Percentiles rank a stretch among this genome's conserved stretches.
Conservation (phyloP, 176 grass and related monocot genomes). For the Rhynchospora breviuscula region DNA sequence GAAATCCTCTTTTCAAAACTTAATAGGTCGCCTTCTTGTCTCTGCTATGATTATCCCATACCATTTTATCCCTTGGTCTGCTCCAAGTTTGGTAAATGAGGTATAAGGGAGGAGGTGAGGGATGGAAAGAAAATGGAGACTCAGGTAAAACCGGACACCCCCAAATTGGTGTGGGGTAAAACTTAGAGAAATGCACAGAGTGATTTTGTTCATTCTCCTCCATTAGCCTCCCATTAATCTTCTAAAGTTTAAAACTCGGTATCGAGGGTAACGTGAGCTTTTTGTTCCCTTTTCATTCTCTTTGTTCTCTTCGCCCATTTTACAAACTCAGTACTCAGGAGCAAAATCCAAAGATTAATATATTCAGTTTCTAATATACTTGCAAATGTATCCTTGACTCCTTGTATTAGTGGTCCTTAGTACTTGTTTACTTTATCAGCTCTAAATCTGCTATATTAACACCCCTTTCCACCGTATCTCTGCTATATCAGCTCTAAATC, state of each 20-base stretch:
- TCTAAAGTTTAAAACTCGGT: neutral
- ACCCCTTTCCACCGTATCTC: no score
- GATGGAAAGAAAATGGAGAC: neutral
- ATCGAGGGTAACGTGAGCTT: neutral
- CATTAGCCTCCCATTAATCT: neutral
- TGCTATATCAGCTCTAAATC: no score
- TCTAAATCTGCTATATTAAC: no score
- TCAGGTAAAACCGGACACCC: neutral
- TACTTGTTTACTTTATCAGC: no score
- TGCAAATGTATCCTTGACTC: neutral
- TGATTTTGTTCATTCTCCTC: neutral
- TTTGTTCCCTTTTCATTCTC: neutral
- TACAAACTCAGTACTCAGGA: neutral
- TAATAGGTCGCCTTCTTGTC: neutral
- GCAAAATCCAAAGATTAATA: neutral
- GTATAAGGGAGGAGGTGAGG: neutral
- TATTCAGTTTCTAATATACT: neutral
- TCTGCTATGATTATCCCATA: neutral
- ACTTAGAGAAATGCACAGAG: neutral
- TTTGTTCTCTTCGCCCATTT: neutral
- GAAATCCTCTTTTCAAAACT: neutral
- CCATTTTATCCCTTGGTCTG: neutral
- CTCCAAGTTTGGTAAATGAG: neutral
- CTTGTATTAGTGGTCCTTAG: no score
- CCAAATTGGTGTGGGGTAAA: neutral